A percentile compares a stretch with the other conserved stretches of the same genome.
Conservation (phyloP, 345 rosid species). For the Capsella bursapastoris region DNA sequence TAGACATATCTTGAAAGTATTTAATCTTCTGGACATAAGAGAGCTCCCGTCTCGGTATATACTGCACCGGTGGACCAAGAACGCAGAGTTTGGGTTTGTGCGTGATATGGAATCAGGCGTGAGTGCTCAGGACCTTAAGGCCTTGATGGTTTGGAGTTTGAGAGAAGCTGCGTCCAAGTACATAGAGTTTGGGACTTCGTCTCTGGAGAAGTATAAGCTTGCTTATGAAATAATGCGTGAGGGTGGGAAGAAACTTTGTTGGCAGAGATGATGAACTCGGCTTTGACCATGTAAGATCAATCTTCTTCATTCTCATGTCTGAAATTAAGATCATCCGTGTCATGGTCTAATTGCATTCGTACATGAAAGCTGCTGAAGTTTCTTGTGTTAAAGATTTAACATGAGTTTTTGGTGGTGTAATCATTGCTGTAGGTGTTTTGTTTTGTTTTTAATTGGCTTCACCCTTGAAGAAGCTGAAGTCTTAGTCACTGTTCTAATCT, state of each 20-base stretch:
- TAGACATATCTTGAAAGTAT: slow-evolving; percentile 78
- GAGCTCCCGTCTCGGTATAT: slow-evolving; percentile 78
- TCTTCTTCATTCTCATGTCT: slow-evolving; percentile 1
- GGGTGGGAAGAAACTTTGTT: slow-evolving; percentile 78
- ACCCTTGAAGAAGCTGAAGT: slow-evolving; percentile 24
- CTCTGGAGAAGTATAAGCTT: slow-evolving; percentile 76
- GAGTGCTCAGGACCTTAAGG: slow-evolving; percentile 64
- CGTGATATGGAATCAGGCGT: slow-evolving; percentile 62
- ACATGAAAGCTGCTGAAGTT: slow-evolving; percentile 21
- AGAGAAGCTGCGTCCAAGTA: slow-evolving; percentile 85
- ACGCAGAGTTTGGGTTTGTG: slow-evolving; percentile 71
- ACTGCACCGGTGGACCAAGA: slow-evolving; percentile 85
- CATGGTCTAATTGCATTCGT: neutral
- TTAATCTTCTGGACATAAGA: slow-evolving; percentile 64
- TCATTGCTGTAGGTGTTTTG: slow-evolving; percentile 26
- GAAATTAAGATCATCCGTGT: neutral
- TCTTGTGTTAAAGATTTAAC: neutral
- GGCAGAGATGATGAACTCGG: slow-evolving; percentile 56
- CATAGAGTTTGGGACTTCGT: slow-evolving; percentile 69
- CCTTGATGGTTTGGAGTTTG: slow-evolving; percentile 85
- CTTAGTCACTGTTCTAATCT: slow-evolving; percentile 13
- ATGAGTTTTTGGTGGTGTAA: neutral
- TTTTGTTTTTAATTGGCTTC: neutral
- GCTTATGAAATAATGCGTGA: slow-evolving; percentile 84
- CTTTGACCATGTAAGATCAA: slow-evolving; percentile 36